Conservation (phyloP, 1,139 yeast species). For the Candida labiduridarum region DNA sequence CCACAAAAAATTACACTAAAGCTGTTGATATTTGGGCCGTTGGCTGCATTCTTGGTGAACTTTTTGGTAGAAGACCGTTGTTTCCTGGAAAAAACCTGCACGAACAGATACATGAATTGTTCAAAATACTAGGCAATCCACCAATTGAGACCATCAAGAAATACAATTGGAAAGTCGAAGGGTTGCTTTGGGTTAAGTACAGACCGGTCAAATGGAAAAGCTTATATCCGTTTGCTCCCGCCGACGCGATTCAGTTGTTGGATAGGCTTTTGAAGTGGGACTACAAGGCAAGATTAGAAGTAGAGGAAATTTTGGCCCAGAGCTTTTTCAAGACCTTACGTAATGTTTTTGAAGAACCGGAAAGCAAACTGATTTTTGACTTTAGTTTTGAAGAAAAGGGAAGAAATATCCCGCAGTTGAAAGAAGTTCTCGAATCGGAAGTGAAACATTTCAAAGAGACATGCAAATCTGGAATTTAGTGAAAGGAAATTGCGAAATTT, state of each 20-base stretch:
- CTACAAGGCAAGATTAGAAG: conserved; percentile 45
- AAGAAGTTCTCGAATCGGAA: conserved; percentile 48
- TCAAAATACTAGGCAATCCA: conserved; percentile 66
- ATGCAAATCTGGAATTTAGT: conserved; percentile 9
- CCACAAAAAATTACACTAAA: conserved; percentile 54
- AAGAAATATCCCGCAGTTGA: conserved; percentile 40
- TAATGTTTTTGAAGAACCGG: conserved; percentile 52
- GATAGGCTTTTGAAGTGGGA: conserved; percentile 65
- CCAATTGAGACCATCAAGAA: conserved; percentile 35
- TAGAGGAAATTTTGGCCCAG: conserved; percentile 55
- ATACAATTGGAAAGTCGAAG: conserved; percentile 30
- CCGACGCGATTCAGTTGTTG: conserved; percentile 46
- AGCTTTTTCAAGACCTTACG: conserved; percentile 51
- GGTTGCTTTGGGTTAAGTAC: conserved; percentile 16
- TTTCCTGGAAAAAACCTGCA: conserved; percentile 69
- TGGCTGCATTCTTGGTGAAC: conserved; percentile 78
- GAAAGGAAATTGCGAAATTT: conserved; percentile 1
- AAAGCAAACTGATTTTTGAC: conserved; percentile 51
- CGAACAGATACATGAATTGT: conserved; percentile 65
- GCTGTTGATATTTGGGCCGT: conserved; percentile 80
- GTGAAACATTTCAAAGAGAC: conserved; percentile 30
- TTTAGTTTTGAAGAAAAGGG: conserved; percentile 59
- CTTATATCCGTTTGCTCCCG: conserved; percentile 62
- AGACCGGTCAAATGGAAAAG: conserved; percentile 47
- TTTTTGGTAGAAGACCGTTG: conserved; percentile 72